Evolutionary conservation across 495 filamentous ascomycete species (phyloP).

Genomic region (Aspergillus olivimuriae): DNA sequence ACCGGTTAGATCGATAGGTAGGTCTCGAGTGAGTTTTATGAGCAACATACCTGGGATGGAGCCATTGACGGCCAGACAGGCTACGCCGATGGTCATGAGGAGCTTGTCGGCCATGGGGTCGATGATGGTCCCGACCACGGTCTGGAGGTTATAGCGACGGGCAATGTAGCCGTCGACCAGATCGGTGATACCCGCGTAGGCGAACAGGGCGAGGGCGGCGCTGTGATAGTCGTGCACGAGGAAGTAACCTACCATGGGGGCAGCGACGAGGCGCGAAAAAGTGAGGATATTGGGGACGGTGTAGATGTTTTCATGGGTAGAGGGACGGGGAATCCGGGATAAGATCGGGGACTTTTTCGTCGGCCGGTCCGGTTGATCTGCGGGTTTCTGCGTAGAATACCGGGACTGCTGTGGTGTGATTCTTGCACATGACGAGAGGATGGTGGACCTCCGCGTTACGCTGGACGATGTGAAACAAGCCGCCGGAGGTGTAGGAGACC

Average conservation of each 20-base stretch:
- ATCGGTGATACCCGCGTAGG: conserved; percentile 87
- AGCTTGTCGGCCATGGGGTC: conserved; percentile 96
- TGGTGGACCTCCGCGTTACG: too few species aligned
- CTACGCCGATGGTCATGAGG: conserved; percentile 87
- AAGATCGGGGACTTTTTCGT: conserved; percentile 33
- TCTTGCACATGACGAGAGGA: too few species aligned
- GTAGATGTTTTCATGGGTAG: conserved; percentile 84
- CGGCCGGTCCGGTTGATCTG: conserved; percentile 14
- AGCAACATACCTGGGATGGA: conserved; percentile 60
- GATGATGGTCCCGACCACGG: conserved; percentile 92
- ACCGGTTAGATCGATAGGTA: too few species aligned
- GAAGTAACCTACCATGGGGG: conserved; percentile 84
- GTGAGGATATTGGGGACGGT: conserved; percentile 91
- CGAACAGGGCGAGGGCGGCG: conserved; percentile 75
- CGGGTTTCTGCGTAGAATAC: conserved; percentile 19
- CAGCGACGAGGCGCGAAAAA: conserved; percentile 74
- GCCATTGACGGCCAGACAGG: conserved; percentile 74
- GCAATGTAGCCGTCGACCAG: conserved; percentile 90
- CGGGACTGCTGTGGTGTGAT: conserved; percentile 17
- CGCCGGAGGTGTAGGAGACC: too few species aligned
- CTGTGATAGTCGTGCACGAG: conserved; percentile 75
- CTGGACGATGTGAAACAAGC: too few species aligned
- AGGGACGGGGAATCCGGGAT: conserved; percentile 42
- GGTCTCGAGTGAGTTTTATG: background rate
- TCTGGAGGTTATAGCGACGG: conserved; percentile 76